Percentiles rank a stretch among this genome's conserved stretches.
phyloP scores from a whole-genome alignment of 768 basidiomycete genomes.

The Naganishia antarctica region DNA sequence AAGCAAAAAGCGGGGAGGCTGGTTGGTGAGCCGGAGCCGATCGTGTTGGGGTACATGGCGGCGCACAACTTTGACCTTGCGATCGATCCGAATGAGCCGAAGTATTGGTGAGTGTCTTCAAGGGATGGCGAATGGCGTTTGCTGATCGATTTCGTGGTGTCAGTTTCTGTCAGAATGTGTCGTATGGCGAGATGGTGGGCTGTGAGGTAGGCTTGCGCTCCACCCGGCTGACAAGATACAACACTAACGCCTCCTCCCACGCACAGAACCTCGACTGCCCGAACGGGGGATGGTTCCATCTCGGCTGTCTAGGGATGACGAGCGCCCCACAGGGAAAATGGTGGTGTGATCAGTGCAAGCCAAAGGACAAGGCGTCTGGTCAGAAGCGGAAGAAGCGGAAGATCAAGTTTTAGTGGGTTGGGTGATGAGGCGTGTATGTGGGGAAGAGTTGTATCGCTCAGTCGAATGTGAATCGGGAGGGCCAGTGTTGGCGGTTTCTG shows the following conservation, averaged over 20 bases:
- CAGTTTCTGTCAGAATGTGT: conserved; percentile 43
- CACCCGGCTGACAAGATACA: neutral
- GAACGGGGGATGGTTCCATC: conserved; percentile 46
- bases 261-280: conserved; percentile 47
- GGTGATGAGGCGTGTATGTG: too few species aligned
- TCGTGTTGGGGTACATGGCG: conserved; percentile 24
- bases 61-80: conserved; percentile 31
- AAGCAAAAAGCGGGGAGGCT: neutral
- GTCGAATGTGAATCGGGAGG: too few species aligned
- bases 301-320: conserved; percentile 37
- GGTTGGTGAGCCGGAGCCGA: conserved; percentile 13
- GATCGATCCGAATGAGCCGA: conserved; percentile 46
- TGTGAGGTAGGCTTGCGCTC: conserved; percentile 40
- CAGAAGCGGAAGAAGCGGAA: conserved; percentile 15
- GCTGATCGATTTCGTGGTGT: neutral
- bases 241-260: neutral
- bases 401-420: conserved; percentile 14
- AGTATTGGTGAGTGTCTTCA: conserved; percentile 35
- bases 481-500: too few species aligned
- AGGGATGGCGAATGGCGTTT: neutral
- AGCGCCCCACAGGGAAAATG: conserved; percentile 40
- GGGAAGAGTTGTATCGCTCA: too few species aligned
- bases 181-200: conserved; percentile 46
- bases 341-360: conserved; percentile 42
- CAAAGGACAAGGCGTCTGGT: conserved; percentile 25